These are phyloP conservation scores for Blastobotrys illinoisensis DNA, from an alignment of 1,139 yeast genomes.

Conservation along the genomic window DNA sequence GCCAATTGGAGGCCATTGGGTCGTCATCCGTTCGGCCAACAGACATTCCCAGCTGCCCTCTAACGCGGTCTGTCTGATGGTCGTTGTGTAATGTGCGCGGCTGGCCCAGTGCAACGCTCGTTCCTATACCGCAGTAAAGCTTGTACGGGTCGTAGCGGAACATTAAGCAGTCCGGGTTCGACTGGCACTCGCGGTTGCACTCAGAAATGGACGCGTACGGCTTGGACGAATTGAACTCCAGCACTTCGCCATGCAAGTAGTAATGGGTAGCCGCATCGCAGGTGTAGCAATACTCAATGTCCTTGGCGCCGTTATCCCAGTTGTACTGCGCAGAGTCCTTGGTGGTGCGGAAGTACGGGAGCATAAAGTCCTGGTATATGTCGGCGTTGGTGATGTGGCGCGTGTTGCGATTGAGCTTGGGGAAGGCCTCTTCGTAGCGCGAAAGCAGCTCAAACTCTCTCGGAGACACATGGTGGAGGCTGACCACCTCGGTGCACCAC, in stretches of 20 bases:
- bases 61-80: constrained; percentile 7
- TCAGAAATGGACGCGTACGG: constrained; percentile 22
- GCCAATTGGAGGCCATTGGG: constrained; percentile 25
- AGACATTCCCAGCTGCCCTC: constrained; percentile 7
- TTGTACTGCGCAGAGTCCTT: constrained; percentile 9
- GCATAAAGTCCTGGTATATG: constrained; percentile 29
- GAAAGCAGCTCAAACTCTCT: background rate
- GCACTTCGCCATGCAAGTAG: background rate
- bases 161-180: constrained; percentile 26
- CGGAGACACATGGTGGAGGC: constrained; percentile 23
- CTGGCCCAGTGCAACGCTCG: constrained; percentile 26
- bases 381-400: constrained; percentile 17
- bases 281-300: constrained; percentile 19
- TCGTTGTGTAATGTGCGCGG: constrained; percentile 21
- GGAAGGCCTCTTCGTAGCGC: background rate
- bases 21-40: constrained; percentile 13
- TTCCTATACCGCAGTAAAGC: constrained; percentile 29
- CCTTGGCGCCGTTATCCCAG: constrained; percentile 32
- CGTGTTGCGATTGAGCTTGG: background rate
- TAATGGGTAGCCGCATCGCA: constrained; percentile 4
- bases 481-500: constrained; percentile 32
- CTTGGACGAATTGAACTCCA: constrained; percentile 5
- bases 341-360: constrained; percentile 28
- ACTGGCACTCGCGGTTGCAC: constrained; percentile 26
- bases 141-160: constrained; percentile 28